Evolutionary conservation across 768 basidiomycete genomes (phyloP).

Genomic region (Pleurotus eryngii): DNA sequence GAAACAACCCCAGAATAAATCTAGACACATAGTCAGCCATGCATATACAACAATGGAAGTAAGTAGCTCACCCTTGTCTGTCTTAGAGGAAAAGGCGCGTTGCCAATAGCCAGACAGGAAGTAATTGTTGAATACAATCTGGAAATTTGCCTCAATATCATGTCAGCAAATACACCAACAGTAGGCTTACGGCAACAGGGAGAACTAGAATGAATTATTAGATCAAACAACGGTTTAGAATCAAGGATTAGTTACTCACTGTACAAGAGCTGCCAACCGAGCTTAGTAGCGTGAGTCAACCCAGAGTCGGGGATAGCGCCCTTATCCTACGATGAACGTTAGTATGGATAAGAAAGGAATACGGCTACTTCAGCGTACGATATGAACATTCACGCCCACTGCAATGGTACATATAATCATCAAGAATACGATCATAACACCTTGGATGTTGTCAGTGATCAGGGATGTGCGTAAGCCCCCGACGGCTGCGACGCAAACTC

Average conservation of each 20-base stretch:
- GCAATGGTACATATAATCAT: slow-evolving; percentile 7
- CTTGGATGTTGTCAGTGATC: slow-evolving; percentile 4
- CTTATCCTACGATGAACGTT: not conserved
- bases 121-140: slow-evolving; percentile 7
- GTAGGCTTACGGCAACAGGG: not conserved
- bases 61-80: not conserved
- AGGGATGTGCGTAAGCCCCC: slow-evolving; percentile 3
- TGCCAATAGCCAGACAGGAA: slow-evolving; percentile 5
- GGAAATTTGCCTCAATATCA: not conserved
- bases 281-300: not conserved
- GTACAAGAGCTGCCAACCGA: slow-evolving; percentile 6
- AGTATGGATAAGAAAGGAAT: not conserved
- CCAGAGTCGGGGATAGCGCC: not conserved
- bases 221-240: too few species aligned
- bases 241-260: not conserved
- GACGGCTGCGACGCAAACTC: not conserved
- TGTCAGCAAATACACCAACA: too few species aligned
- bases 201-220: not conserved
- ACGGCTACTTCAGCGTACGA: not conserved
- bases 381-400: not conserved
- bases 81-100: slow-evolving; percentile 7
- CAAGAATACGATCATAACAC: not conserved
- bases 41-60: not conserved
- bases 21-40: not conserved
- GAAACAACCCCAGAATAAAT: slow-evolving; percentile 4